Conservation (phyloP, 441 rosid genomes). For the Arabidopsis hybrid region DNA sequence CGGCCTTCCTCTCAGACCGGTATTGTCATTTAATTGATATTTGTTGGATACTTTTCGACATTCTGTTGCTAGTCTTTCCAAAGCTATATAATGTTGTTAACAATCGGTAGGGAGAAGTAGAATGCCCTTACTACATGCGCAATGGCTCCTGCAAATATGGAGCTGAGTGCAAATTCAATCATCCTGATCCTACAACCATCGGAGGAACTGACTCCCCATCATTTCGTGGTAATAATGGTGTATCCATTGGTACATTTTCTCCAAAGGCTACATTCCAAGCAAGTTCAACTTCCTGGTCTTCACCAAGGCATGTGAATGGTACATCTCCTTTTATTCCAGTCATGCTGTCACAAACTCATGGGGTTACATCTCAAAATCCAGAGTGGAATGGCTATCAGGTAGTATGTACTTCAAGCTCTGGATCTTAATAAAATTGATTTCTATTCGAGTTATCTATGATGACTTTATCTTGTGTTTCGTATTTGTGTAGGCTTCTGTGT, state of each 20-base stretch:
- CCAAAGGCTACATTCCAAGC: slow-evolving; percentile 57
- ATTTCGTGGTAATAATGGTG: slow-evolving; percentile 58
- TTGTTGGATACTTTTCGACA: not conserved
- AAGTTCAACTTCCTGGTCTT: slow-evolving; percentile 68
- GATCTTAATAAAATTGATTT: slow-evolving; percentile 3
- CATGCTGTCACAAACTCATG: slow-evolving; percentile 67
- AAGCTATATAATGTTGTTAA: slow-evolving; percentile 25
- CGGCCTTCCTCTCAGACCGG: slow-evolving; percentile 90
- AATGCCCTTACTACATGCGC: slow-evolving; percentile 94
- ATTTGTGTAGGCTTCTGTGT: slow-evolving; percentile 59
- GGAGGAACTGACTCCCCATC: slow-evolving; percentile 61
- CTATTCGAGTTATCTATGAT: not conserved
- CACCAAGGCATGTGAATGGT: slow-evolving; percentile 65
- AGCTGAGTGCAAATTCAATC: slow-evolving; percentile 81
- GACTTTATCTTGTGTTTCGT: not conserved
- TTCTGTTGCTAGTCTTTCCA: not conserved
- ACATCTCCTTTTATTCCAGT: slow-evolving; percentile 61
- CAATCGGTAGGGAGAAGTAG: slow-evolving; percentile 70
- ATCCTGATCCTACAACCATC: slow-evolving; percentile 82
- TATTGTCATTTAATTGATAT: slow-evolving; percentile 31
- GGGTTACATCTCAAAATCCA: slow-evolving; percentile 57
- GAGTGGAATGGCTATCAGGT: slow-evolving; percentile 94
- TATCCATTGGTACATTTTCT: slow-evolving; percentile 41
- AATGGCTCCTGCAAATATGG: slow-evolving; percentile 95
- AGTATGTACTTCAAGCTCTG: slow-evolving; percentile 20